Conservation (phyloP, 2,329 filamentous ascomycete genomes). For the Cladosporium colombiae region DNA sequence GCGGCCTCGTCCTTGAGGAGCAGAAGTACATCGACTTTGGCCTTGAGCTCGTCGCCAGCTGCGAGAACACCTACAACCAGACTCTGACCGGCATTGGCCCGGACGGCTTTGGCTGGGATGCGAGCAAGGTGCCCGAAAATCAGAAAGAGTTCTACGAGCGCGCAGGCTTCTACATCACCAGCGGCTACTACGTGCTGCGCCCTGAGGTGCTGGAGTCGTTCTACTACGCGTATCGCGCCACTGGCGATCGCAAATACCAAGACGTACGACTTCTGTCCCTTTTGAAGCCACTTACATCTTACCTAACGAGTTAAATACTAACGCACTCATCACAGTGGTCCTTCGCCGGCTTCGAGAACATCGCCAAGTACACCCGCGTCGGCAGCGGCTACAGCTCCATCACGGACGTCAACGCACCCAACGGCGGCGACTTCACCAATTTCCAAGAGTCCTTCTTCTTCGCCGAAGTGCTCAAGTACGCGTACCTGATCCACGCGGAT, state of each 20-base stretch:
- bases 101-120: slow-evolving; percentile 54
- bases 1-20: slow-evolving; percentile 67
- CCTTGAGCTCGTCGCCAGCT: slow-evolving; percentile 68
- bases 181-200: slow-evolving; percentile 67
- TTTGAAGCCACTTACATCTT: background rate
- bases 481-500: slow-evolving; percentile 21
- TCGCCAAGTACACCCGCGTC: slow-evolving; percentile 64
- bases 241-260: slow-evolving; percentile 72
- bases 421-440: slow-evolving; percentile 64
- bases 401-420: slow-evolving; percentile 62
- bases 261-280: slow-evolving; percentile 46
- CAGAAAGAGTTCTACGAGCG: slow-evolving; percentile 62
- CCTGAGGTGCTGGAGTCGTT: slow-evolving; percentile 79
- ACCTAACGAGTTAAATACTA: background rate
- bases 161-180: slow-evolving; percentile 70
- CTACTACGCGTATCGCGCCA: slow-evolving; percentile 85
- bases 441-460: slow-evolving; percentile 88
- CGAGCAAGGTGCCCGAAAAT: slow-evolving; percentile 26
- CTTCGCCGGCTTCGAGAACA: slow-evolving; percentile 73
- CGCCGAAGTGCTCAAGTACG: slow-evolving; percentile 84
- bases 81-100: slow-evolving; percentile 76
- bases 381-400: slow-evolving; percentile 69
- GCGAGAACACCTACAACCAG: slow-evolving; percentile 69
- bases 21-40: slow-evolving; percentile 73
- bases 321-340: slow-evolving; percentile 55